Evolutionary conservation across 768 basidiomycete genomes (phyloP).

Genomic region (Kwoniella pini): DNA sequence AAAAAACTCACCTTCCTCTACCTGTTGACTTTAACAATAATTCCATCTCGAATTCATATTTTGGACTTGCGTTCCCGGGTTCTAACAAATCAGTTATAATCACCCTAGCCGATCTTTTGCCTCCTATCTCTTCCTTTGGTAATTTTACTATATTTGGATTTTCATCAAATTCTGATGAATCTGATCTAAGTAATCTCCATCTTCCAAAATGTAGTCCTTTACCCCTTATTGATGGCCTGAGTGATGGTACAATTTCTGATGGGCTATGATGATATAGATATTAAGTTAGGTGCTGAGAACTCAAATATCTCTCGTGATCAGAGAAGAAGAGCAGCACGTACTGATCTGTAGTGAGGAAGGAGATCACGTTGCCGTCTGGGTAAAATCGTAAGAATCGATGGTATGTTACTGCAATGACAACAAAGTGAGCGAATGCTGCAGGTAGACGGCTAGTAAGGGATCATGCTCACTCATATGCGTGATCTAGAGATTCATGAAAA

Average conservation of each 20-base stretch:
- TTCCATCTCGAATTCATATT: constrained; percentile 55
- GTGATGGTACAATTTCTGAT: constrained; percentile 66
- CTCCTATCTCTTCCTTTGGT: background rate
- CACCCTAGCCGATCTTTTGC: constrained; percentile 25
- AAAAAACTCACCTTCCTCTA: constrained; percentile 72
- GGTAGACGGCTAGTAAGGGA: too few species aligned
- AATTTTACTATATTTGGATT: background rate
- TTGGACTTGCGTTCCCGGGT: constrained; percentile 42
- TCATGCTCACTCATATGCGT: constrained; percentile 64
- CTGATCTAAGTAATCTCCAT: constrained; percentile 43
- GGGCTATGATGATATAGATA: too few species aligned
- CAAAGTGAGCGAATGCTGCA: too few species aligned
- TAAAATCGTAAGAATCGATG: constrained; percentile 93
- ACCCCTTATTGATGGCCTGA: constrained; percentile 75
- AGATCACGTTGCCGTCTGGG: constrained; percentile 80
- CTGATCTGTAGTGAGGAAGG: constrained; percentile 75
- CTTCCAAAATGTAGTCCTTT: constrained; percentile 52
- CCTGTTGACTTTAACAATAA: constrained; percentile 61
- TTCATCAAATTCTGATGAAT: constrained; percentile 10
- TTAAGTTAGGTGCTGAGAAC: background rate
- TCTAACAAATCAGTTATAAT: constrained; percentile 46
- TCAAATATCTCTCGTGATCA: too few species aligned
- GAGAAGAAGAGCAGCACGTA: constrained; percentile 23
- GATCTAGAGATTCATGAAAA: constrained; percentile 58
- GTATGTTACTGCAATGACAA: constrained; percentile 64